phyloP scores from a whole-genome alignment of 805 yeast genomes.

The Wickerhamiella siamensis region DNA sequence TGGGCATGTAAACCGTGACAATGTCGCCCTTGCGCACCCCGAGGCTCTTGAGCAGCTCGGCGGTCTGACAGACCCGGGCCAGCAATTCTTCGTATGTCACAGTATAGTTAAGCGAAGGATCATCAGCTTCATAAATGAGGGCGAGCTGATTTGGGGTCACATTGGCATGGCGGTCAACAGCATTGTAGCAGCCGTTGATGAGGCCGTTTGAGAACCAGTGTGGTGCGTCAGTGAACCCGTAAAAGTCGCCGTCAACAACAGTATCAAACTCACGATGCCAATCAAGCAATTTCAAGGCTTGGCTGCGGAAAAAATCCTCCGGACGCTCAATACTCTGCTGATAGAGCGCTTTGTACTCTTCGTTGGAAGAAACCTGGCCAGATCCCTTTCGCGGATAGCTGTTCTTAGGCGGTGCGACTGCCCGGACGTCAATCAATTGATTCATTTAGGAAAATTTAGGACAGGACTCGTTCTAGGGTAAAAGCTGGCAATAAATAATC shows the following conservation, averaged over 20 bases:
- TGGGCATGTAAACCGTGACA: constrained; percentile 78
- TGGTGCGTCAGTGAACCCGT: constrained; percentile 24
- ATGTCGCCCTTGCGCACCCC: constrained; percentile 74
- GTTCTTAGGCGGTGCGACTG: not conserved
- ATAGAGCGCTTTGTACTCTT: constrained; percentile 37
- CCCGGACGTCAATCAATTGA: not conserved
- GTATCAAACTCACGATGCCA: constrained; percentile 41
- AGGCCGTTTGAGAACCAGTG: constrained; percentile 74
- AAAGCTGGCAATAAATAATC: not conserved
- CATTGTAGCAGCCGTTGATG: constrained; percentile 64
- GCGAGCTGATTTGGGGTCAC: constrained; percentile 57
- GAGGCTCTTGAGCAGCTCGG: constrained; percentile 49
- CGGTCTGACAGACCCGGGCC: constrained; percentile 53
- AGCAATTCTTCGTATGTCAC: constrained; percentile 61
- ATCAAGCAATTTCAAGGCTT: constrained; percentile 35
- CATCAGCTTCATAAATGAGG: constrained; percentile 70
- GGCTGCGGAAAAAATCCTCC: constrained; percentile 37
- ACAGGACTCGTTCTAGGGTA: not conserved
- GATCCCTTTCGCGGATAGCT: constrained; percentile 5
- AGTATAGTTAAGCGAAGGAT: constrained; percentile 44
- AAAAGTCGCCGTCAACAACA: constrained; percentile 11
- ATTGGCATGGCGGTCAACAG: constrained; percentile 72
- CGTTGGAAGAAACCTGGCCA: constrained; percentile 32
- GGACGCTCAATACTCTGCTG: constrained; percentile 45
- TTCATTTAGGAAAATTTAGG: not conserved